Evolutionary conservation across 2,329 filamentous ascomycete species (phyloP), one percentile per base, ranked within the genome.

Genomic region (Venturia carpophila): DNA sequence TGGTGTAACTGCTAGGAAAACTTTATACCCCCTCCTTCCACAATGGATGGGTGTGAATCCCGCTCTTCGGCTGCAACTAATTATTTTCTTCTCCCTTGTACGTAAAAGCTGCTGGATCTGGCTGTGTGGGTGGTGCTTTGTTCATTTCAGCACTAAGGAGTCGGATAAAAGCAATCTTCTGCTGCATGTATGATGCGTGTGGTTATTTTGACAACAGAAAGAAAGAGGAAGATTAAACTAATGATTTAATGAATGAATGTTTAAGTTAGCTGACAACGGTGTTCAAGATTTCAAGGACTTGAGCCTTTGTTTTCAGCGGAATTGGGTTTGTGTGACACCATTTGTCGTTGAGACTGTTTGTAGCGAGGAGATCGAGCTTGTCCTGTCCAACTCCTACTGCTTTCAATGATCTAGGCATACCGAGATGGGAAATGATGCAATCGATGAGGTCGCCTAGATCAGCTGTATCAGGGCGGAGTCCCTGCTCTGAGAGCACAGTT

Each of bases 391-490:
- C 77, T 0, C 79, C 77, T 1, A 85, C 80, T 5, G 82, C 82
- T 58, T 75, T 77, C 60, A 86, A 69, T 3, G 77, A 79, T 64
- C 79, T 75, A n/a, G 83, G 83, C 79, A 86, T 75, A 0, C 78
- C 82, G 21, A 86, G 70, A 49, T 79, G 77, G 7, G 77, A 75
- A 52, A 86, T 78, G 2, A 85, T 72, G 3, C 74, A 76, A 61
- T 81, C 81, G 43, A 86, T 71, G 6, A 81, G 71, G 72, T 85
- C 83, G 0, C 80, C 80, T 27, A 84, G 72, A 68, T 83, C 79
- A 2, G 75, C 68, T 5, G 69, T 68, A 15, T 75, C 49, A 15
- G 72, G 64, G 0, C 65, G 19, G 37, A 70, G 62, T 5, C 63
- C 73, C 60, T 65, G 72, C 2, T 67, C 56, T 5, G 67, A 63